Conservation (phyloP, 192 early-diverging fungal genomes). For the Coemansia sp. region DNA sequence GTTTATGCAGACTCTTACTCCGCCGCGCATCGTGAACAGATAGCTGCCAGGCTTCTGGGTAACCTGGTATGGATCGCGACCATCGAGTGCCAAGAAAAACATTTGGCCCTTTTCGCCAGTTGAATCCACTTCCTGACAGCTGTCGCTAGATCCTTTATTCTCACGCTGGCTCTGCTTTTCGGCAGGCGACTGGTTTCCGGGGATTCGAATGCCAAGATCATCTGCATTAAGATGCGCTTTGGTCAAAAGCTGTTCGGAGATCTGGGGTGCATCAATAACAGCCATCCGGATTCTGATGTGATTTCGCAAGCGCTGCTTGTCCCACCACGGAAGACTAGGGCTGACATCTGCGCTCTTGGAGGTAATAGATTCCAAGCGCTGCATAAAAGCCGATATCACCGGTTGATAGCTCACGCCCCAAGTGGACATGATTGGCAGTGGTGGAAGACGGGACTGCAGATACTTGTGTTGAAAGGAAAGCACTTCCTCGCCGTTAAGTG, state of each 20-base stretch:
- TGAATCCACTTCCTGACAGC: background rate
- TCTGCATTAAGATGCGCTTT: background rate
- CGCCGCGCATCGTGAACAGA: constrained; percentile 55
- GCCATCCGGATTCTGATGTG: constrained; percentile 49
- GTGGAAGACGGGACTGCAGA: constrained; percentile 24
- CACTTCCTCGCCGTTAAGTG: background rate
- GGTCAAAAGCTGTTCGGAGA: background rate
- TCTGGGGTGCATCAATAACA: constrained; percentile 33
- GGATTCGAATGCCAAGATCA: constrained; percentile 1
- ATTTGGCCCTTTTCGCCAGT: constrained; percentile 42
- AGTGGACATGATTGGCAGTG: constrained; percentile 51
- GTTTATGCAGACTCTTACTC: constrained; percentile 51
- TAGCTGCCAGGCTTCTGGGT: constrained; percentile 50
- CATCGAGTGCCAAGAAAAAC: constrained; percentile 53
- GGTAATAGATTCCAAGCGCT: constrained; percentile 51
- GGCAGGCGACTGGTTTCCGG: background rate
- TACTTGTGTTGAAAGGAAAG: constrained; percentile 18
- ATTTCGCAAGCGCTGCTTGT: constrained; percentile 54
- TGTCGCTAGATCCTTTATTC: background rate
- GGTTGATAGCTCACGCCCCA: constrained; percentile 57
- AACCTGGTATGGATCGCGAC: constrained; percentile 52
- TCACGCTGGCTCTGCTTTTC: constrained; percentile 2
- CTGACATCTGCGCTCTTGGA: constrained; percentile 54
- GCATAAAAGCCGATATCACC: constrained; percentile 54
- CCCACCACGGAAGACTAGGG: constrained; percentile 57